Evolutionary conservation across 768 basidiomycete species (phyloP).

Genomic region (Tricholoma furcatifolium): DNA sequence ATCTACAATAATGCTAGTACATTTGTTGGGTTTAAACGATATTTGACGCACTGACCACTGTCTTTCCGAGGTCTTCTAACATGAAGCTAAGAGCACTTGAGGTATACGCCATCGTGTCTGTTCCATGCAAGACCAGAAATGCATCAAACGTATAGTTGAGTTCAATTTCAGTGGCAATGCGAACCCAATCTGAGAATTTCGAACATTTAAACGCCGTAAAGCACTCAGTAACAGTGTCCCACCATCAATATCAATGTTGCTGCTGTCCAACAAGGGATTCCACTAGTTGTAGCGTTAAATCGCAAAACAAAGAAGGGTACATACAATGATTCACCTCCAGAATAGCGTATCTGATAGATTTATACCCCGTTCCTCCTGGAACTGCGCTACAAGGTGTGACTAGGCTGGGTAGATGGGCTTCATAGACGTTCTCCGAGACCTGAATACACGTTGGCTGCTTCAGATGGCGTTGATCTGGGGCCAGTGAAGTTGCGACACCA

Average conservation of each 20-base stretch:
- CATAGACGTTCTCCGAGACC: constrained; percentile 64
- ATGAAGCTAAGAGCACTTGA: constrained; percentile 89
- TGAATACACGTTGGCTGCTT: constrained; percentile 42
- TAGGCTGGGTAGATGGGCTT: constrained; percentile 70
- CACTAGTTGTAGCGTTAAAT: constrained; percentile 48
- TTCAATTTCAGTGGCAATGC: constrained; percentile 89
- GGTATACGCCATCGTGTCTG: constrained; percentile 90
- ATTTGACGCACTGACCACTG: constrained; percentile 54
- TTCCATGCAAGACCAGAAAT: constrained; percentile 88
- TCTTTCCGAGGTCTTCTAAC: constrained; percentile 90
- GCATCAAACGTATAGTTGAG: constrained; percentile 92
- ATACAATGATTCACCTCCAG: constrained; percentile 55
- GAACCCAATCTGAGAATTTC: constrained; percentile 73
- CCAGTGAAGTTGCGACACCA: constrained; percentile 40
- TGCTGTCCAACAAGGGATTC: constrained; percentile 85
- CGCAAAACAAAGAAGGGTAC: constrained; percentile 5
- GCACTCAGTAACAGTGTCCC: constrained; percentile 2
- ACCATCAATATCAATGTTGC: constrained; percentile 85
- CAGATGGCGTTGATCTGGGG: constrained; percentile 24
- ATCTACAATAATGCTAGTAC: constrained; percentile 47
- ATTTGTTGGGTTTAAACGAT: background rate
- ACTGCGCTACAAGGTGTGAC: constrained; percentile 74
- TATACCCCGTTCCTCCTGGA: constrained; percentile 57
- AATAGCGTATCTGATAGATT: constrained; percentile 83
- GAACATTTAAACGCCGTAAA: constrained; percentile 4